Conservation (phyloP, 768 basidiomycete genomes). For the Boletus tylopilopsis region DNA sequence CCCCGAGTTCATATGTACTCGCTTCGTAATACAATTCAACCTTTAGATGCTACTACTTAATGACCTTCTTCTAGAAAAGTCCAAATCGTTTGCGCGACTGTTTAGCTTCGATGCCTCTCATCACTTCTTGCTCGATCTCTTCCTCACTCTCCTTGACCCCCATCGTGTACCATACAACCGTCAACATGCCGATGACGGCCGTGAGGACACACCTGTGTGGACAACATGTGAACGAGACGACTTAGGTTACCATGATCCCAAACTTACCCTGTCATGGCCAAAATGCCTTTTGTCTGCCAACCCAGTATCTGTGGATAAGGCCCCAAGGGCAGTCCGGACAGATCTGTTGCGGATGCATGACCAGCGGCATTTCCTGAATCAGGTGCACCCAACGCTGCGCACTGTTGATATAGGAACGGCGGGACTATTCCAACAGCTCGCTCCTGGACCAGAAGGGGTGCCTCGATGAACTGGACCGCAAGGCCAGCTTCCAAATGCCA, state of each 20-base stretch:
- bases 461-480: constrained; percentile 80
- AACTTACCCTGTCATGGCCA: constrained; percentile 68
- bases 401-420: constrained; percentile 64
- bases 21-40: too few species aligned
- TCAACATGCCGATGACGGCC: constrained; percentile 76
- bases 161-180: constrained; percentile 82
- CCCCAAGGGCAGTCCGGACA: constrained; percentile 59
- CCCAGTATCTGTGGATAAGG: constrained; percentile 73
- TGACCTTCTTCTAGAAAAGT: constrained; percentile 15
- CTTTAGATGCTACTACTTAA: too few species aligned
- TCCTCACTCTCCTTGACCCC: constrained; percentile 73
- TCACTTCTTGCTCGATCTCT: constrained; percentile 74
- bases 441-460: constrained; percentile 68
- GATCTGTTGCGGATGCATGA: constrained; percentile 60
- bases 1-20: too few species aligned
- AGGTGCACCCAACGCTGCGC: constrained; percentile 54
- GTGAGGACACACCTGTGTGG: constrained; percentile 71
- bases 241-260: not conserved
- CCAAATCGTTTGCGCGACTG: constrained; percentile 46
- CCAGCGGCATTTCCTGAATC: constrained; percentile 88
- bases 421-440: constrained; percentile 46
- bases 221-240: constrained; percentile 4
- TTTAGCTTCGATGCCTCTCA: constrained; percentile 55
- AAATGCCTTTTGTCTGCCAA: constrained; percentile 70
- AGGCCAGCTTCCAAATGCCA: constrained; percentile 87